Evolutionary conservation across 768 basidiomycete genomes (phyloP), one percentile per base, ranked within the genome.

Genomic region (Tricholomella constricta): DNA sequence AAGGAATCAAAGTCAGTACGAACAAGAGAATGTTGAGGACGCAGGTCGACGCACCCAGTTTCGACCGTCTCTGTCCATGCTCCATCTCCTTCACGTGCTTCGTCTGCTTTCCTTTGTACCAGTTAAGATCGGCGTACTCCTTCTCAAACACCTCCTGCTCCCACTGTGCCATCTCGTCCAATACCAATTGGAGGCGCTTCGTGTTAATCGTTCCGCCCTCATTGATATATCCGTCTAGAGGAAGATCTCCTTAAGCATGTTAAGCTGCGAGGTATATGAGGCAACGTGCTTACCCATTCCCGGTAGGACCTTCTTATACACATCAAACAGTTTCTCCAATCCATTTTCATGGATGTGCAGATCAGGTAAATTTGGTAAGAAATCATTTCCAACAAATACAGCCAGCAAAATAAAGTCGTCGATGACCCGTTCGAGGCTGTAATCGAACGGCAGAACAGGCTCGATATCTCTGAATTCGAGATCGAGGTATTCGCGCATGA

Each of bases 331-430:
- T 60, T 79, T 82, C 72, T 98, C 94, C 59, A 99, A 68, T 14
- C 93, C 97, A 65, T 98, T 97, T 71, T 97, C 93, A 63, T 98
- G 94, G 67, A 99, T 98, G 67, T 98, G 97, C 23, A 99, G 70
- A 69, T 97, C 94, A 4, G 97, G 97, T 52, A 99, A 71, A 73
- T 98, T 91, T 7, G 96, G 97, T 57, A 98, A 70, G 72, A 98
- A 98, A 73, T 98, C 96, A 66, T 98, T 99, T 27, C 97, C 97
- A 45, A 98, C 88, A 62, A 99, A 99, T 23, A 98, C 93, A 20
- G 94, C 92, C 61, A 99, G 83, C 6, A 98, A 78, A 63, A 98
- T 90, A 71, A 98, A 98, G 74, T 99, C 97, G 69, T 99, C 96
- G 65, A 99, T 96, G 69, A 99, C 78, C 31, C 91, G 86, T 68